phyloP scores from a whole-genome alignment of 495 filamentous ascomycete species.

The Pyrenula massariospora region DNA sequence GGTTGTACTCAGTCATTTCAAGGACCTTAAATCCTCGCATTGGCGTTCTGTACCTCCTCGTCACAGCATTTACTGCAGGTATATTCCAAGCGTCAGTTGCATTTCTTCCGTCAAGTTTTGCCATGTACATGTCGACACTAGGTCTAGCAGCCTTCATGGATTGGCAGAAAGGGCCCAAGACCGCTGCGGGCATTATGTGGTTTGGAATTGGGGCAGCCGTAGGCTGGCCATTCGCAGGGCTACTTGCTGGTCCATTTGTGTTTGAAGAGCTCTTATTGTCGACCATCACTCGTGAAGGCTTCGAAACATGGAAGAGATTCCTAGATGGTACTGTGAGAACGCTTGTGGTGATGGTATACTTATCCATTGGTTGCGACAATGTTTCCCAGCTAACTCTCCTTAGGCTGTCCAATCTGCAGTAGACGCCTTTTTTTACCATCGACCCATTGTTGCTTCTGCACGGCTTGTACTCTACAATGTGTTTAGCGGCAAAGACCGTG shows the following conservation, averaged over 20 bases:
- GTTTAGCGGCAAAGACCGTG: slow-evolving; percentile 61
- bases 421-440: slow-evolving; percentile 74
- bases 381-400: slow-evolving; percentile 11
- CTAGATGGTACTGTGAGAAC: slow-evolving; percentile 56
- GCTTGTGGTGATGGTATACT: slow-evolving; percentile 53
- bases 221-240: slow-evolving; percentile 91
- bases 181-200: slow-evolving; percentile 76
- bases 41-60: slow-evolving; percentile 69
- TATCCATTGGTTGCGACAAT: not conserved
- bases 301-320: slow-evolving; percentile 42
- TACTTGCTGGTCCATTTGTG: slow-evolving; percentile 71
- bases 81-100: slow-evolving; percentile 85
- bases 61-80: slow-evolving; percentile 66
- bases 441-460: slow-evolving; percentile 65
- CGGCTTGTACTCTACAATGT: slow-evolving; percentile 97
- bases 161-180: slow-evolving; percentile 62
- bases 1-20: slow-evolving; percentile 66
- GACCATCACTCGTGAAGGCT: slow-evolving; percentile 41
- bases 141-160: slow-evolving; percentile 84
- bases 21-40: slow-evolving; percentile 65
- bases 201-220: slow-evolving; percentile 82
- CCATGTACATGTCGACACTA: slow-evolving; percentile 89
- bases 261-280: slow-evolving; percentile 63
- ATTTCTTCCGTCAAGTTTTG: slow-evolving; percentile 88
- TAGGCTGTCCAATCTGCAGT: slow-evolving; percentile 49